Base-by-base conservation (phyloP, 495 filamentous ascomycete genomes). In the Penicillium pulvis region DNA sequence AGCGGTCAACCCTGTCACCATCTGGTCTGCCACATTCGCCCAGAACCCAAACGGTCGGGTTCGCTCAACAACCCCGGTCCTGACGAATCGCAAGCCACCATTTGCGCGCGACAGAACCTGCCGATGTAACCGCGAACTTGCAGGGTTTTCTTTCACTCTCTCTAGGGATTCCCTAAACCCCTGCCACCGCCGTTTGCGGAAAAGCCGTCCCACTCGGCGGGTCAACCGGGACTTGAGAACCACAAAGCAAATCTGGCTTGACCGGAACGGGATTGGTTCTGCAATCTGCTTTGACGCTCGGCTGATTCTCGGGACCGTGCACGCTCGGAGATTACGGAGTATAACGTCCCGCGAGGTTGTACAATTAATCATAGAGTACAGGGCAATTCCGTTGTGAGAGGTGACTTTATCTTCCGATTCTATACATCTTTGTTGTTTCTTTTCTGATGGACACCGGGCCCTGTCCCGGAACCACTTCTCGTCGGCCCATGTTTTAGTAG, bases 401-500 rank as follows among this genome's bases (percentile, higher is more conserved):
- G 19, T 24, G 14, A 8, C 20, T 11, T 5, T 47, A 47, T 47
- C 44, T 28, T 28, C 44, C 20, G 14, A 24, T 47, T 47, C n/a
- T 47, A 47, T 47, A 23, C 8, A 11, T 28, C 20, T 41, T 41
- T 41, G 39, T 17, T 23, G 20, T 41, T 41, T 10, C 9, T 36
- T 36, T 36, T 39, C 49, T 39, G 20, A 28, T 35, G n/a, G 43
- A 35, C 23, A 28, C 24, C 42, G 49, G 49, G 17, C 30, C 33
- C 39, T 45, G 49, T 41, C 49, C 47, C 36, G 49, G 56, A 53
- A 58, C 55, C 48, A 53, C 26, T 20, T 5, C 49, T 24, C 19
- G 19, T 17, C 49, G 42, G 41, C 50, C 56, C 56, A 58, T 53
- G 56, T 58, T 58, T 58, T 51, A 39, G 9, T 17, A 53, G 35